These are phyloP conservation scores for Sisymbrium altissimum DNA, from an alignment of 345 rosid species.

Conservation along the genomic window DNA sequence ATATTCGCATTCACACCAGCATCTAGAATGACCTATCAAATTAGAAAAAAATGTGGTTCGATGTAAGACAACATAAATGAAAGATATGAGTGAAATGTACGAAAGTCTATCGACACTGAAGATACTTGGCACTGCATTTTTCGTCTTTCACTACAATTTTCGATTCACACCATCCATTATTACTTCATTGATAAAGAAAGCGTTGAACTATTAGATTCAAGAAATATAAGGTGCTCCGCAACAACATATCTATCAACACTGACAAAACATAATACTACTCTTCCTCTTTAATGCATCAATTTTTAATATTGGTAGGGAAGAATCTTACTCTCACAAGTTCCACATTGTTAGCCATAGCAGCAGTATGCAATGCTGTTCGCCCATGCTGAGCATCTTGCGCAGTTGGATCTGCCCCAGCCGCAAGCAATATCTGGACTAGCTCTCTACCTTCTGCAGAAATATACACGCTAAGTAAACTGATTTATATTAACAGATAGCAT, in stretches of 20 bases:
- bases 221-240: constrained; percentile 7
- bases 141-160: background rate
- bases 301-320: constrained; percentile 2
- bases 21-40: constrained; percentile 74
- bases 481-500: background rate
- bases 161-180: background rate
- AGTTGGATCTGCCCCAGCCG: constrained; percentile 91
- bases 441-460: constrained; percentile 83
- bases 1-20: constrained; percentile 95
- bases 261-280: background rate
- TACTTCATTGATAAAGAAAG: background rate
- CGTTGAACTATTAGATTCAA: background rate
- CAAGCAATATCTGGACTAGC: constrained; percentile 74
- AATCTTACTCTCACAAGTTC: constrained; percentile 77
- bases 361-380: constrained; percentile 88
- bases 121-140: constrained; percentile 7
- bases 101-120: background rate
- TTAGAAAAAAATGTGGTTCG: constrained; percentile 21
- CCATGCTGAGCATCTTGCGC: constrained; percentile 86
- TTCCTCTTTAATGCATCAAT: background rate
- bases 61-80: constrained; percentile 2
- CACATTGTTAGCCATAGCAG: constrained; percentile 89
- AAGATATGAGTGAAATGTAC: background rate
- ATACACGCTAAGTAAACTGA: constrained; percentile 21
- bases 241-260: constrained; percentile 1